A percentile compares a stretch with the other conserved stretches of the same genome.
phyloP scores from a whole-genome alignment of 768 basidiomycete species.

The Amanita thiersii region DNA sequence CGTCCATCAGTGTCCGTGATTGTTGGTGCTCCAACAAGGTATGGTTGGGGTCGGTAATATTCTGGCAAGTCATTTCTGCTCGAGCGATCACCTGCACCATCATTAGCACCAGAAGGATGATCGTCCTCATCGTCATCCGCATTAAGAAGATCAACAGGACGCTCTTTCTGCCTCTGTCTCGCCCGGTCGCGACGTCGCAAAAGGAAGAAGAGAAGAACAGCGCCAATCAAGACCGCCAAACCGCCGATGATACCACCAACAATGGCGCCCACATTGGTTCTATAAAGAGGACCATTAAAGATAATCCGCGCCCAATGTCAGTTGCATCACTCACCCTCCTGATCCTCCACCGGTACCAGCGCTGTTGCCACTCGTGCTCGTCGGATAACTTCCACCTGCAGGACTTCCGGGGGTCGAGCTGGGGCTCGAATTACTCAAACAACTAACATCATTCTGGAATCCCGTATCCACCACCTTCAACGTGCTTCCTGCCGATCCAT shows the following conservation, averaged over 20 bases:
- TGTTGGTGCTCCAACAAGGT: slow-evolving; percentile 60
- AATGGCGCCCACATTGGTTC: slow-evolving; percentile 35
- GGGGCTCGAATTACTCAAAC: slow-evolving; percentile 53
- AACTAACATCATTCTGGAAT: slow-evolving; percentile 38
- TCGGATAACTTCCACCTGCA: slow-evolving; percentile 67
- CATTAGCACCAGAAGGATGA: slow-evolving; percentile 15
- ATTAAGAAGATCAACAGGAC: slow-evolving; percentile 61
- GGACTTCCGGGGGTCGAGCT: slow-evolving; percentile 73
- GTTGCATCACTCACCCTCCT: slow-evolving; percentile 11
- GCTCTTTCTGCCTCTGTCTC: slow-evolving; percentile 37
- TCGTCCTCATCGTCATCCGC: slow-evolving; percentile 50
- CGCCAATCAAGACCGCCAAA: slow-evolving; percentile 33
- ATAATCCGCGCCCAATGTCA: not conserved
- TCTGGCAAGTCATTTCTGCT: slow-evolving; percentile 49
- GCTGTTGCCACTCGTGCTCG: slow-evolving; percentile 33
- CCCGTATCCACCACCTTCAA: slow-evolving; percentile 48
- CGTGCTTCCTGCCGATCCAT: slow-evolving; percentile 61
- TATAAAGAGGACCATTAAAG: slow-evolving; percentile 1
- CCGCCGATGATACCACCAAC: slow-evolving; percentile 54
- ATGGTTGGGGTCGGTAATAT: slow-evolving; percentile 72
- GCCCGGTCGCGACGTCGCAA: slow-evolving; percentile 36
- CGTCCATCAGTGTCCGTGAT: slow-evolving; percentile 14
- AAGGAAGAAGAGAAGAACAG: slow-evolving; percentile 38
- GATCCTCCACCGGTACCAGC: slow-evolving; percentile 18
- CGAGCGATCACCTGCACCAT: not conserved